Conservation (phyloP, 768 basidiomycete genomes). For the Serendipita vermifera region DNA sequence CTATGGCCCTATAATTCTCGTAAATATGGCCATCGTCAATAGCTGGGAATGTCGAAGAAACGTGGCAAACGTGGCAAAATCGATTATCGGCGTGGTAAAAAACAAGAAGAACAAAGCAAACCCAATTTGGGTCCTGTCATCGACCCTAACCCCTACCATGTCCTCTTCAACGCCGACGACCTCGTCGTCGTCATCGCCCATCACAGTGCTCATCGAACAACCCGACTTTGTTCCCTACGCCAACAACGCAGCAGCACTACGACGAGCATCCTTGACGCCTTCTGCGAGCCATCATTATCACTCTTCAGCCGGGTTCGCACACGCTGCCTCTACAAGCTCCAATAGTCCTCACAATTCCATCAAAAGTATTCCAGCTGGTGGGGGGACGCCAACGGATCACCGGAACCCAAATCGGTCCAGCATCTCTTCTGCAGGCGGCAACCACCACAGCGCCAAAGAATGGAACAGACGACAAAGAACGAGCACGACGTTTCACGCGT, state of each 20-base stretch:
- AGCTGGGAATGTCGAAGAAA: too few species aligned
- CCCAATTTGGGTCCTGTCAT: too few species aligned
- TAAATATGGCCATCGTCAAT: too few species aligned
- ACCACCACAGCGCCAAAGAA: not conserved
- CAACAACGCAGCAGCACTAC: not conserved
- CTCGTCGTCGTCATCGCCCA: too few species aligned
- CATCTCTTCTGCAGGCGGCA: not conserved
- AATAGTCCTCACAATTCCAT: too few species aligned
- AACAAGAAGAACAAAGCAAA: too few species aligned
- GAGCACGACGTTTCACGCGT: not conserved
- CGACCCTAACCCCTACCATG: too few species aligned
- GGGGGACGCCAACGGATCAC: too few species aligned
- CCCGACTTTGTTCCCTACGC: not conserved
- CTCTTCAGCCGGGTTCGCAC: not conserved
- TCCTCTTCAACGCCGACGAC: too few species aligned
- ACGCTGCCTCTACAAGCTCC: not conserved
- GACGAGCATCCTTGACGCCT: not conserved
- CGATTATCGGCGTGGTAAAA: too few species aligned
- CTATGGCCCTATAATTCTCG: too few species aligned
- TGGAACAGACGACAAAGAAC: not conserved
- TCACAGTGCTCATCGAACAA: conserved; percentile 4
- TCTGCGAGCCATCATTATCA: not conserved
- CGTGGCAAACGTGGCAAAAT: too few species aligned
- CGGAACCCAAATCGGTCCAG: not conserved
- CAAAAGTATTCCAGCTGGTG: not conserved